Base-by-base conservation (phyloP, 2,329 filamentous ascomycete species). In the Fusarium pseudonygamai region DNA sequence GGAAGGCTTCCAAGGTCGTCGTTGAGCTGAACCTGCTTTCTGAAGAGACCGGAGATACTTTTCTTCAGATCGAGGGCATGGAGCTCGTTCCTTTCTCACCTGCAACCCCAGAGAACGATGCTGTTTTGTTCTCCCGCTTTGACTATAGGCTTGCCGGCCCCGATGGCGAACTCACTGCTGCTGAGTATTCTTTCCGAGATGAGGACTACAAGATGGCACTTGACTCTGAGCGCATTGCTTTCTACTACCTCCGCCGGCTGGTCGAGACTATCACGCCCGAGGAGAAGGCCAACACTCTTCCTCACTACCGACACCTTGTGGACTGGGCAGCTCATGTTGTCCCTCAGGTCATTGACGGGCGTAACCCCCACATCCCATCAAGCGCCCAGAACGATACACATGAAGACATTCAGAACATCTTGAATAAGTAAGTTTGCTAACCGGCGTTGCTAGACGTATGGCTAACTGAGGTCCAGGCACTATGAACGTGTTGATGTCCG, bases 1-100 rank as follows among this genome's bases (percentile, higher is more conserved):
- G 0, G 2, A 52, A 52, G 12, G 8, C 12, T 1, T 18, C 26
- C 30, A 60, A 9, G 36, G 2, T 39, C 11, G 2, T 34, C 2
- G 43, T 60, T 5, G 26, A 50, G 1, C 16, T 60, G 1, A 0
- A 52, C 12, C 6, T 52, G 16, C 47, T 28, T 2, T 60, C 15
- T 2, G 22, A 36, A 1, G 46, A 34, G 36, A 53, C 24, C 12
- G 26, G 28, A 0, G 32, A 32, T n/a, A 53, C 46, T 0, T 60
- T 60, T 0, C 30, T 53, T 0, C 58, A 60, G n/a, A 53, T 60
- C 1, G 46, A 60, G 0, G 58, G 46, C 11, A 26, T 60, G 22
- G 39, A 34, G 14, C 1, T 60, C 0, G 39, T 42, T 20, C 28
- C 58, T 3, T 53, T 60, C 20, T 42, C 58, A 0, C 36, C 47